Base-by-base conservation (phyloP, 108 stramenopile species). In the Nitzschia sp. region DNA sequence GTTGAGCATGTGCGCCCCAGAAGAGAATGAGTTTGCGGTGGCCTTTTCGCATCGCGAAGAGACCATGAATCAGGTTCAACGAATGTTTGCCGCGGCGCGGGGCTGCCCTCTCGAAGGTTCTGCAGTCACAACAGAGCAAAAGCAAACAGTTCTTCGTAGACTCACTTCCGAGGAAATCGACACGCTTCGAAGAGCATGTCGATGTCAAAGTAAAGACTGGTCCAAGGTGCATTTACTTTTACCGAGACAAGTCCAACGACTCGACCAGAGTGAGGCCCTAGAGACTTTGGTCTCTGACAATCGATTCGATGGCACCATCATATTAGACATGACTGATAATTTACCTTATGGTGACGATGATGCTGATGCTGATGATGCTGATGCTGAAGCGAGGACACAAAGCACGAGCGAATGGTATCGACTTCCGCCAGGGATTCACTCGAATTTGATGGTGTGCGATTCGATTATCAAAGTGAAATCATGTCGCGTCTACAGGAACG, bases 401-500 rank as follows among this genome's bases (percentile, higher is more conserved):
- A 31, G 19, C 13, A 3, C 31, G 21, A 45, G 23, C 33, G 25
- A 53, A 17, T 55, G 63, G 66, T 29, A 21, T 32, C 16, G 32
- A 38, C 50, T 72, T 3, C 38, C 78, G 27, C 46, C 76, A 16
- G 88, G 92, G 17, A 62, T 90, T 46, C 76, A 75, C 22, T 72
- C 77, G 71, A 90, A 93, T 70, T 46, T 71, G 2, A 60, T 85
- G 53, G 59, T 90, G 23, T 46, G 45, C 9, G 75, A 90, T 57
- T 80, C 74, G 57, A 78, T 90, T 26, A 35, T 90, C 21, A 72
- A 81, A 32, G 8, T 74, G 19, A 73, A 75, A 0, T 76, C 79
- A 45, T 86, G 82, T 35, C 60, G 76, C 0, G 76, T 93, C 5
- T 82, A 89, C 61, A 56, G 72, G n/a, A 93, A 93, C 55, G n/a